Evolutionary conservation across 768 basidiomycete species (phyloP), one percentile per base, ranked within the genome.

Genomic region (Trametes cubensis): DNA sequence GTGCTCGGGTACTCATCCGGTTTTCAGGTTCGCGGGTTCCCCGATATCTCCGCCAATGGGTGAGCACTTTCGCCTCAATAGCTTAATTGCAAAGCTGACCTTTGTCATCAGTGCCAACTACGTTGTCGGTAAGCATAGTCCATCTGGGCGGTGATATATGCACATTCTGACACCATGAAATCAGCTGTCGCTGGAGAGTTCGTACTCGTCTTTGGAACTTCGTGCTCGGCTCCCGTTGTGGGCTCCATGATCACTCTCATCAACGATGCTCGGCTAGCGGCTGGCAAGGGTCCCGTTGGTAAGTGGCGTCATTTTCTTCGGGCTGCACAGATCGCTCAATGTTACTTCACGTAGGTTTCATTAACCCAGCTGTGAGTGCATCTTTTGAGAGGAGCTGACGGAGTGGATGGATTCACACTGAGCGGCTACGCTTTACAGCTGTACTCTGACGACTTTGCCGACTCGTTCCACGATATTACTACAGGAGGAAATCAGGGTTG

Each of bases 341-440:
- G 5, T 17, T 17, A 14, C 3, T 28, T 20, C 4, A 17, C 55
- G 51, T 28, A 66, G 65, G 74, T 2, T 75, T 75, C 68, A 81
- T 89, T 61, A 90, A 90, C 68, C 88, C 88, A 39, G 86, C 86
- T 30, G 88, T 85, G 41, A 70, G 63, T 20, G 15, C 11, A 48
- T 30, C 3, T 17, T 13, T 26, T 21, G 20, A 5, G 3, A 20
- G 11, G 28, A 7, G 28, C 6, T 14, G 28, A 4, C 15, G 2
- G 14, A 10, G 20, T 6, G 21, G 3, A 23, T 8, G 38, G n/a
- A 17, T 11, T 46, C 3, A n/a, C 40, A 3, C 23, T 15, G 18
- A 15, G 34, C 34, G n/a, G n/a, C n/a, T n/a, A n/a, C n/a, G 34
- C 34, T 6, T 41, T 34, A 18, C 25, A 66, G 67, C 55, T 69